Evolutionary conservation across 768 basidiomycete genomes (phyloP).

Genomic region (Cyclocybe cylindracea): DNA sequence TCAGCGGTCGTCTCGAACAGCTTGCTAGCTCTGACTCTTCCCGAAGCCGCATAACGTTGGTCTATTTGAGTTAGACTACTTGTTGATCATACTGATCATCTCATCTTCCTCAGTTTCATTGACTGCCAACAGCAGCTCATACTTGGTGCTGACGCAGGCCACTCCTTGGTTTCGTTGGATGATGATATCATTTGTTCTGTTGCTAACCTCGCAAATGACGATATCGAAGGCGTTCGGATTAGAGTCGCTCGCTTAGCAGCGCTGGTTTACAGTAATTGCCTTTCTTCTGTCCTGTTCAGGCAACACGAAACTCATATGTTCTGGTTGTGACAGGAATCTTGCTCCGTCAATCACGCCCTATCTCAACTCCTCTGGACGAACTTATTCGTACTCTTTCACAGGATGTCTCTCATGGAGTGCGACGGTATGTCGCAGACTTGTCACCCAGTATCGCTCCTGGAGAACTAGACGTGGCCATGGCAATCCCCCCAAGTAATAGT

Average conservation of each 20-base stretch:
- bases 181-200: conserved; percentile 59
- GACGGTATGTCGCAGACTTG: conserved; percentile 52
- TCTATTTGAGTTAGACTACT: conserved; percentile 11
- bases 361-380: conserved; percentile 35
- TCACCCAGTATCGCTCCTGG: too few relatives aligned
- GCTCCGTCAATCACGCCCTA: conserved; percentile 24
- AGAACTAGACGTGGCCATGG: conserved; percentile 7
- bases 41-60: conserved; percentile 75
- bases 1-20: conserved; percentile 42
- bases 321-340: conserved; percentile 26
- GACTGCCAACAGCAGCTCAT: conserved; percentile 71
- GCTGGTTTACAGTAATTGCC: conserved; percentile 51
- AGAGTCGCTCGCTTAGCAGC: conserved; percentile 77
- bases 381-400: conserved; percentile 49
- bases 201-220: conserved; percentile 58
- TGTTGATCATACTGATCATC: conserved; percentile 10
- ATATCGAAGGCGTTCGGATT: conserved; percentile 83
- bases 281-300: conserved; percentile 2
- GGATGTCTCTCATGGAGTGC: conserved; percentile 64
- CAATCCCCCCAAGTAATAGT: conserved; percentile 8
- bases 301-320: conserved; percentile 9
- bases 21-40: conserved; percentile 49
- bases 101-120: conserved; percentile 56
- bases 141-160: conserved; percentile 28
- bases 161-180: conserved; percentile 38